Evolutionary conservation across 139 green algal species (phyloP), one percentile per base, ranked within the genome.

Genomic region (Chlorella sp.): DNA sequence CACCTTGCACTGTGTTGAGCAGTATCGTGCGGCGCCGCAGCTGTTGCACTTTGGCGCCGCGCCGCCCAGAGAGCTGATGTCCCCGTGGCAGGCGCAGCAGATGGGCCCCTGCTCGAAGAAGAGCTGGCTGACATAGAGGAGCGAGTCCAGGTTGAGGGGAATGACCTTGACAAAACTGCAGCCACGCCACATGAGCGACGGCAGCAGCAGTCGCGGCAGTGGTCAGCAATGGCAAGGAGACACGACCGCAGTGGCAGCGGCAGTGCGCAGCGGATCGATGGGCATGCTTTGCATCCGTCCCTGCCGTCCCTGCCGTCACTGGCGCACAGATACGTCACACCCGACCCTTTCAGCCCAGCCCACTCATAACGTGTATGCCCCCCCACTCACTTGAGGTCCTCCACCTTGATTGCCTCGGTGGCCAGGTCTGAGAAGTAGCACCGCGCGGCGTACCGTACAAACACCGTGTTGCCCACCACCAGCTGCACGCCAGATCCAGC

Each of bases 341-440:
- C 36, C 62, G 6, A 29, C 17, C 27, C 5, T 68, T 4, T 22
- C 6, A 10, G 5, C 14, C 59, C 22, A 27, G 17, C 69, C 34
- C 50, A 36, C 42, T 49, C 30, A 49, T 49, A 33, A 67, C 69
- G n/a, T n/a, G n/a, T n/a, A n/a, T n/a, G n/a, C n/a, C n/a, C n/a
- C 55, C 29, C 5, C 70, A 77, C 49, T 27, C 24, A 71, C 23
- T 42, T 62, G 20, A 63, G 30, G 22, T 69, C 60, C 59, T 71
- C 67, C 49, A 83, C 78, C 67, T 83, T 83, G 62, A 83, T 83
- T 2, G 78, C 76, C 64, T 85, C 78, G 1, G 78, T 83, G 17
- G 70, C 70, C 22, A 88, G 74, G 72, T 88, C 83, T 1, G 61
- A 77, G 72, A 88, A 88, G 80, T 80, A 88, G 36, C 71, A 80